These are phyloP conservation scores for Benincasa hispida DNA, from an alignment of 306 rosid species.

Conservation along the genomic window DNA sequence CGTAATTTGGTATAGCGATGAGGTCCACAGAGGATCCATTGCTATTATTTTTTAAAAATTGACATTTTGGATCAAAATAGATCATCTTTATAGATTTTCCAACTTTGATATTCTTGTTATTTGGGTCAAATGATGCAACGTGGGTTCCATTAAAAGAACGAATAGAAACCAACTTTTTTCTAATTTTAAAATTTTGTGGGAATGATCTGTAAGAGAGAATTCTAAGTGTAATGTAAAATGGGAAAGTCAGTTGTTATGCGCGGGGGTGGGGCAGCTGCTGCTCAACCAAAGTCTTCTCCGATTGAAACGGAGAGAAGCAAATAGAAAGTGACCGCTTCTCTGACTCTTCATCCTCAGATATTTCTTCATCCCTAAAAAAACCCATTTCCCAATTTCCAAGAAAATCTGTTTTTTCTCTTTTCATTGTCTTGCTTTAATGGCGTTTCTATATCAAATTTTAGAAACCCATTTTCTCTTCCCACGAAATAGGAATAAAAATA, in stretches of 20 bases:
- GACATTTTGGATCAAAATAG: no score
- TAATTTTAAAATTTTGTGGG: neutral
- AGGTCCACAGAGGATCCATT: no score
- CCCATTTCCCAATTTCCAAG: neutral
- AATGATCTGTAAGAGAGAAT: neutral
- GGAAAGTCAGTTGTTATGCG: neutral
- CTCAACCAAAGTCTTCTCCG: neutral
- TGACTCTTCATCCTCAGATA: neutral
- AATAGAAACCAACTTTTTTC: no score
- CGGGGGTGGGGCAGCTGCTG: neutral
- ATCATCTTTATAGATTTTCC: no score
- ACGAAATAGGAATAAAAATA: neutral
- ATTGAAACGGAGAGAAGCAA: neutral
- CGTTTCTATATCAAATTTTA: neutral
- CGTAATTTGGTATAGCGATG: no score
- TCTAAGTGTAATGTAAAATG: neutral
- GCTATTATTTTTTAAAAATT: no score
- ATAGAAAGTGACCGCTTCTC: neutral
- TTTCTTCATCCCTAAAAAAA: neutral
- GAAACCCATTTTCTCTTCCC: neutral
- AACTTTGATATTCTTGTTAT: no score
- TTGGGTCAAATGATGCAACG: no score
- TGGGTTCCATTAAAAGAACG: no score
- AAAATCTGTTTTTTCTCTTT: neutral
- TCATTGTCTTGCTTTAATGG: neutral